Evolutionary conservation across 1,284 basidiomycete genomes (phyloP).

Genomic region (Cryptococcus sp.): DNA sequence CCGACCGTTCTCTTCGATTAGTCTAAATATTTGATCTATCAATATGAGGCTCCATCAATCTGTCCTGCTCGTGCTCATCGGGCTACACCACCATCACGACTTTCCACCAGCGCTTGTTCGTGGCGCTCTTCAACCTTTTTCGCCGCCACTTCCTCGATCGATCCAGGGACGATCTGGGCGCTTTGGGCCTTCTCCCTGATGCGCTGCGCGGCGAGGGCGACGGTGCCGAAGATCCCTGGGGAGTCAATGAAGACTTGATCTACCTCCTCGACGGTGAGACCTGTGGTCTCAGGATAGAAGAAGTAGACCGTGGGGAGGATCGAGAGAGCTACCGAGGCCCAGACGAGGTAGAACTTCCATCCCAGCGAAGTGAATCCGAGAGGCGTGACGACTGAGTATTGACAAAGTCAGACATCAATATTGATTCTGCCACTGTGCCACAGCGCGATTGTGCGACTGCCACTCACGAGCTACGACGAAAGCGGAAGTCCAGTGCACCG

Average conservation of each 20-base stretch:
- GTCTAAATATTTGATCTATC: no score
- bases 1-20: no score
- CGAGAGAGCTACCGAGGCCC: conserved; percentile 16
- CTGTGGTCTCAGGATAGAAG: conserved; percentile 40
- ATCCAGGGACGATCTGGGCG: no score
- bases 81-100: neutral
- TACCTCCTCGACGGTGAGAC: conserved; percentile 35
- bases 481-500: conserved; percentile 33
- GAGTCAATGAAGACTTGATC: conserved; percentile 30
- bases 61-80: no score
- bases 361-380: conserved; percentile 26
- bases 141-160: neutral
- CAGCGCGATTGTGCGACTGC: no score
- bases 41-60: no score
- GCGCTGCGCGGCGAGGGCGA: conserved; percentile 14
- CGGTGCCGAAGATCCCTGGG: conserved; percentile 17
- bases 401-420: conserved; percentile 13
- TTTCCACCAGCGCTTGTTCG: conserved; percentile 8
- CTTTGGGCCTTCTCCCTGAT: conserved; percentile 13
- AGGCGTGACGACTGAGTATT: conserved; percentile 13
- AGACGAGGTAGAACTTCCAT: conserved; percentile 36
- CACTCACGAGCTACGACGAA: conserved; percentile 22
- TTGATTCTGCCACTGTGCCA: no score
- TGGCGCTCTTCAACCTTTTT: conserved; percentile 8
- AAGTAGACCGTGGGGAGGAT: conserved; percentile 35